A percentile compares a stretch with the other conserved stretches of the same genome.
Conservation (phyloP, 129 eudicot species). For the Chrysanthemum seticuspe region DNA sequence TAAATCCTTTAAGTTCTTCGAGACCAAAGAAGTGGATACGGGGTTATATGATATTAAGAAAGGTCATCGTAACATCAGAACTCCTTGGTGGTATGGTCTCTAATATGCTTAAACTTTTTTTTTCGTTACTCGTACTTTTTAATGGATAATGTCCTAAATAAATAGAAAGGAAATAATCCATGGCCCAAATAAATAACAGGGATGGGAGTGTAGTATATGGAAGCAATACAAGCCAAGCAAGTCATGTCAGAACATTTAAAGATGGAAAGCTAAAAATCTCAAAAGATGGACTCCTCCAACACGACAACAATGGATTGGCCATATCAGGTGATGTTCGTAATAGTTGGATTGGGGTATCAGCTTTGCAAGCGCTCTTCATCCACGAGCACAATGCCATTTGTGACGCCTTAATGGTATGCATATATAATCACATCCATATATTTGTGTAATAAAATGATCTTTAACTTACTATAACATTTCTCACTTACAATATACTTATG, state of each 20-base stretch:
- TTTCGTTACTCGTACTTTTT: too few species aligned
- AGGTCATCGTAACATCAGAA: conserved; percentile 52
- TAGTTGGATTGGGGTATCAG: conserved; percentile 56
- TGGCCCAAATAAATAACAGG: conserved; percentile 25
- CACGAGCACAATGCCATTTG: conserved; percentile 62
- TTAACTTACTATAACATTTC: not conserved
- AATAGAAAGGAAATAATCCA: too few species aligned
- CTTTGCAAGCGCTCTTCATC: conserved; percentile 60
- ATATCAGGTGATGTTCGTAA: conserved; percentile 59
- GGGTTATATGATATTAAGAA: conserved; percentile 39
- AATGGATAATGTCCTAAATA: not conserved
- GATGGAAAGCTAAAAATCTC: conserved; percentile 64
- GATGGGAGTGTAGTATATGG: conserved; percentile 64
- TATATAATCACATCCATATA: not conserved
- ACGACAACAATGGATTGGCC: conserved; percentile 31
- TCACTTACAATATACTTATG: not conserved
- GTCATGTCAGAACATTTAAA: conserved; percentile 44
- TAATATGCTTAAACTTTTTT: too few species aligned
- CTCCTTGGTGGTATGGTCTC: conserved; percentile 68
- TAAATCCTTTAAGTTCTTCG: conserved; percentile 50
- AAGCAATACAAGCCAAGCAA: conserved; percentile 14
- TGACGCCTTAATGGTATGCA: conserved; percentile 46
- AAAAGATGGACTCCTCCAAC: conserved; percentile 51
- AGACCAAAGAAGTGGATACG: conserved; percentile 45
- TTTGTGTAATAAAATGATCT: too few species aligned